Conservation (phyloP, 108 stramenopile genomes). For the Cyclostephanos tholiformis region DNA sequence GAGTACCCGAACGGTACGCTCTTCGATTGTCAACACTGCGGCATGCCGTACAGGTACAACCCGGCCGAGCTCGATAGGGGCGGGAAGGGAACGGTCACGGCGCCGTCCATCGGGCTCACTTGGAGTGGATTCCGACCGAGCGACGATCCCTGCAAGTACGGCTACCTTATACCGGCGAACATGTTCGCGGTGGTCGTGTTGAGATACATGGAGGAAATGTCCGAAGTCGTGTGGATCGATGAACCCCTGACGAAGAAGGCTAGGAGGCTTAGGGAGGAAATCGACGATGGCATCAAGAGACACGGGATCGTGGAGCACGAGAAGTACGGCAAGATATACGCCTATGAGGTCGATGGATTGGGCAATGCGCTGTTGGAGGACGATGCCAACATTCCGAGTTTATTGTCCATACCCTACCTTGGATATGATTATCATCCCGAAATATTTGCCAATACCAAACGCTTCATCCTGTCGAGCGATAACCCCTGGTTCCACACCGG, state of each 20-base stretch:
- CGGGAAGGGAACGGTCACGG: conserved; percentile 56
- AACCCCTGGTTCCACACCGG: conserved; percentile 51
- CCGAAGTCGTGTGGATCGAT: conserved; percentile 41
- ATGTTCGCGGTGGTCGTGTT: conserved; percentile 60
- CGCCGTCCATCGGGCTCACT: conserved; percentile 49
- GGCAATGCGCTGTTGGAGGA: conserved; percentile 65
- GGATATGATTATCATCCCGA: conserved; percentile 53
- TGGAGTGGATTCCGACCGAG: conserved; percentile 62
- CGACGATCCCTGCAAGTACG: conserved; percentile 60
- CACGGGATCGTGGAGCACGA: conserved; percentile 54
- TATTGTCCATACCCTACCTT: conserved; percentile 66
- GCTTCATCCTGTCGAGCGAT: conserved; percentile 46
- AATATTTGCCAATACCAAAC: conserved; percentile 58
- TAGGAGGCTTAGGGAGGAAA: conserved; percentile 44
- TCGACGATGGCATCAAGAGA: conserved; percentile 60
- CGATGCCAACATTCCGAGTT: conserved; percentile 80
- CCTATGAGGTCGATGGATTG: conserved; percentile 85
- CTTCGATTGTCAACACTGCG: conserved; percentile 60
- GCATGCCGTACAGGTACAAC: conserved; percentile 58
- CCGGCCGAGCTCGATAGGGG: conserved; percentile 46
- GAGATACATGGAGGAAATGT: conserved; percentile 44
- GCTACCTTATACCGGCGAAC: conserved; percentile 72
- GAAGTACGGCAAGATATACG: conserved; percentile 52
- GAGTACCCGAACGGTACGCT: conserved; percentile 48
- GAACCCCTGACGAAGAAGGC: conserved; percentile 32